Conservation (phyloP, 352 stramenopile genomes). For the Globisporangium carolinianum region DNA sequence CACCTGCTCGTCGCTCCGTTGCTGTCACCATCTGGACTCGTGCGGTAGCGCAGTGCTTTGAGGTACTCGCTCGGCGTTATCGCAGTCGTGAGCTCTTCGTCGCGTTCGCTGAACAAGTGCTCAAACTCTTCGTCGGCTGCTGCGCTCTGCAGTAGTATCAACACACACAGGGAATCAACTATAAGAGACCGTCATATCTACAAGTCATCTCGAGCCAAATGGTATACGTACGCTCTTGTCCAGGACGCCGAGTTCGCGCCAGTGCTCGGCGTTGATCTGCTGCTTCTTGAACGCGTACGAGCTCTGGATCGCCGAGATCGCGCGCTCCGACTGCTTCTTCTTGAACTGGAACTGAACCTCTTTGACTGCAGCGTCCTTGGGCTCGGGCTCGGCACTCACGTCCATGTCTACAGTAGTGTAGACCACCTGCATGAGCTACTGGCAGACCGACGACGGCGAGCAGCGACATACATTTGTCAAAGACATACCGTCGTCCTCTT, state of each 20-base stretch:
- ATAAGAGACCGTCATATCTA: neutral
- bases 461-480: neutral
- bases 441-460: neutral
- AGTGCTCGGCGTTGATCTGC: slow-evolving; percentile 74
- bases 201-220: neutral
- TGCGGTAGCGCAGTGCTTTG: slow-evolving; percentile 65
- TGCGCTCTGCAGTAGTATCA: slow-evolving; percentile 2
- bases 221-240: slow-evolving; percentile 49
- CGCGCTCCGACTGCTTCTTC: slow-evolving; percentile 79
- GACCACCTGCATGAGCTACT: neutral
- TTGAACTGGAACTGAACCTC: slow-evolving; percentile 87
- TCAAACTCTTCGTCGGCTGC: slow-evolving; percentile 70
- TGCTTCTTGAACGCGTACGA: slow-evolving; percentile 82
- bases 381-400: slow-evolving; percentile 29
- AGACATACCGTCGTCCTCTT: slow-evolving; percentile 33
- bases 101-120: slow-evolving; percentile 76
- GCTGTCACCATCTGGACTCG: slow-evolving; percentile 16
- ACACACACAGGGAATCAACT: neutral
- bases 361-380: slow-evolving; percentile 52
- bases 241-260: slow-evolving; percentile 65
- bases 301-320: slow-evolving; percentile 73
- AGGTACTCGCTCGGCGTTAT: slow-evolving; percentile 71
- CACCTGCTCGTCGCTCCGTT: neutral
- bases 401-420: slow-evolving; percentile 26
- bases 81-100: slow-evolving; percentile 61